Base-by-base conservation (phyloP, 805 yeast genomes). In the Starmerella asiatica region DNA sequence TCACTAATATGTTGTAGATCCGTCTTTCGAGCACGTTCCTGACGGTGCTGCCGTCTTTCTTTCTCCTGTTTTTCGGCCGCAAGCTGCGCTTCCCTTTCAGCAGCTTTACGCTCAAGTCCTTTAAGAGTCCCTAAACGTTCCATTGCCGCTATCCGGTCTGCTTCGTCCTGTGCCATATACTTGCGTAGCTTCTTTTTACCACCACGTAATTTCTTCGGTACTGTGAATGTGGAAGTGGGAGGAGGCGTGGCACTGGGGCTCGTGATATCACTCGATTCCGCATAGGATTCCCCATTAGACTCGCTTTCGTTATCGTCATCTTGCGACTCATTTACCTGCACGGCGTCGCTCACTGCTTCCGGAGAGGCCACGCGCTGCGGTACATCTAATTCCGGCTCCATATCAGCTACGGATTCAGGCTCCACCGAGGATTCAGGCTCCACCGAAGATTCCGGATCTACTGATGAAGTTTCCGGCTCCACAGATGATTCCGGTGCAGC, bases 111-210 rank as follows among this genome's bases (percentile, higher is more conserved):
- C 30, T 64, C 65, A 3, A 64, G 52, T 21, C 74, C 70, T 51
- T 83, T 84, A 53, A 82, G 63, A 0, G 94, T 81, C 3, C 97
- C 97, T 31, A 88, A 61, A 2, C 79, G 81, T 43, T 79, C 75
- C 80, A 88, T 75, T 48, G 93, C 69, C 41, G 78, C 51, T 34
- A 60, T 52, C 40, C 85, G 70, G 52, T 88, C 97, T 41, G 81
- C 91, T 38, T 83, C 95, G 56, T 88, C 97, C 60, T 88, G 97
- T 44, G 79, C 85, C 3, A 76, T 83, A 54, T 88, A 88, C 54
- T 86, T 88, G 44, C 71, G 68, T 30, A 78, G 78, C 40, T 84
- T 80, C 29, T 80, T 79, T 54, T 79, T 83, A 59, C 80, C 84
- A 35, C 97, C 96, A 52, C 96, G 73, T 5, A 77, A 75, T 29